These are phyloP conservation scores for Cyphellophora europaea DNA, from an alignment of 2,329 filamentous ascomycete genomes.

Conservation along the genomic window DNA sequence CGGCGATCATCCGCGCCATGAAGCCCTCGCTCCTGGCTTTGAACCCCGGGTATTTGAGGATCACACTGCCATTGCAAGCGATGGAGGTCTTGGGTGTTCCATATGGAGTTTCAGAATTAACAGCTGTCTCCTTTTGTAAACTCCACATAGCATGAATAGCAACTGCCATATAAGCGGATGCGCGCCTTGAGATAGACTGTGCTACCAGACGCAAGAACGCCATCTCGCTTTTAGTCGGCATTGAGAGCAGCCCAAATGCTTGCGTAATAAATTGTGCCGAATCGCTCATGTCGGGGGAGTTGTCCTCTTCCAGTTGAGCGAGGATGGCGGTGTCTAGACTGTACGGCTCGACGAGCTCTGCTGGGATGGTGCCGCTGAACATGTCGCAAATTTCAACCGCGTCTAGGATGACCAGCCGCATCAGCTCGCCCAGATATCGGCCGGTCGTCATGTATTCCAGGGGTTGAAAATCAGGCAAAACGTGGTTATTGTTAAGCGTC, in stretches of 20 bases:
- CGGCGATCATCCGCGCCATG: conserved; percentile 29
- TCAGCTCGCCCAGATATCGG: conserved; percentile 55
- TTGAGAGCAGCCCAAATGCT: conserved; percentile 38
- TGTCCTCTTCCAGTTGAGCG: conserved; percentile 45
- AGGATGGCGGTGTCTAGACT: conserved; percentile 51
- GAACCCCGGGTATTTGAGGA: conserved; percentile 43
- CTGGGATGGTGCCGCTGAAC: conserved; percentile 48
- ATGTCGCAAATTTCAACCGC: conserved; percentile 46
- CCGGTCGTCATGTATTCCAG: conserved; percentile 57
- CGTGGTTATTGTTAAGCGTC: conserved; percentile 46
- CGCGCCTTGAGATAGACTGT: conserved; percentile 47
- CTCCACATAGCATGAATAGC: conserved; percentile 55
- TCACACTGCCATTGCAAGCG: conserved; percentile 43
- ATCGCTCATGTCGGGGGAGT: conserved; percentile 25
- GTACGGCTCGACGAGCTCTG: conserved; percentile 47
- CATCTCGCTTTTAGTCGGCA: conserved; percentile 41
- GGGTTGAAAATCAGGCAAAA: conserved; percentile 54
- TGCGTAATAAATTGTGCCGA: conserved; percentile 40
- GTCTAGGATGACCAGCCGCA: conserved; percentile 51
- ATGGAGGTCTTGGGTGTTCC: conserved; percentile 28
- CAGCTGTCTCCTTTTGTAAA: conserved; percentile 43
- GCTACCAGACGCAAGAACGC: conserved; percentile 45
- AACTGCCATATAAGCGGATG: conserved; percentile 53
- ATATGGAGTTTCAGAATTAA: conserved; percentile 13
- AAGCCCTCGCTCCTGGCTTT: conserved; percentile 33